These are phyloP conservation scores for Bacidia rubella DNA, from an alignment of 495 filamentous ascomycete species.

Conservation along the genomic window DNA sequence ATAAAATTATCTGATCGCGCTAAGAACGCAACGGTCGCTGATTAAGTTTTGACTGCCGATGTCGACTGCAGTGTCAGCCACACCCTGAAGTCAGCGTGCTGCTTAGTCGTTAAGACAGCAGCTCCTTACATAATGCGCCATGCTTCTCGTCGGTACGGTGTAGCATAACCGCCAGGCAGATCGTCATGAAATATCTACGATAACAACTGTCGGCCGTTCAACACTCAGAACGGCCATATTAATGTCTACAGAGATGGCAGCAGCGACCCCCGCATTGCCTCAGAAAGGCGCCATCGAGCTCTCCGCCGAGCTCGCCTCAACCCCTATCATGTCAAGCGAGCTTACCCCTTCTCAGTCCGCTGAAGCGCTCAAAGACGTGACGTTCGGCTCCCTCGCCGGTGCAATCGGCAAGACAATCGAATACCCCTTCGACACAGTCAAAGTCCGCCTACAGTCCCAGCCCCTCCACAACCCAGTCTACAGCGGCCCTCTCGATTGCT, in stretches of 20 bases:
- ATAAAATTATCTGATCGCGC: no score
- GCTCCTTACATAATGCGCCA: background rate
- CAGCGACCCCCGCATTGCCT: background rate
- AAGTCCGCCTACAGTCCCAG: slow-evolving; percentile 62
- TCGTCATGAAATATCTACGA: background rate
- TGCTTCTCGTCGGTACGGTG: background rate
- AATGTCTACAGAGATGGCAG: background rate
- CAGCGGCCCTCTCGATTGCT: slow-evolving; percentile 82
- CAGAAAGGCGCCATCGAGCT: background rate
- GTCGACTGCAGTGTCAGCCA: no score
- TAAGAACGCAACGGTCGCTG: no score
- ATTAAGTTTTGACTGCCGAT: no score
- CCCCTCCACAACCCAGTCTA: slow-evolving; percentile 75
- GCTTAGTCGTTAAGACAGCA: no score
- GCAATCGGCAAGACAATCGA: slow-evolving; percentile 91
- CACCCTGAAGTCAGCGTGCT: no score
- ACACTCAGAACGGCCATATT: background rate
- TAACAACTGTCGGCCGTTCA: slow-evolving; percentile 2
- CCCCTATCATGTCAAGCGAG: background rate
- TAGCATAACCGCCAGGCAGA: background rate
- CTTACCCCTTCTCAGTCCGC: slow-evolving; percentile 21
- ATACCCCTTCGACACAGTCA: slow-evolving; percentile 97
- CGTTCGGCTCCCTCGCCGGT: slow-evolving; percentile 74
- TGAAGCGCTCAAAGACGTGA: slow-evolving; percentile 65
- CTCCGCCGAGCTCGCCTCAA: background rate